Conservation (phyloP, 1,284 basidiomycete genomes). For the Entoloma clypeatum region DNA sequence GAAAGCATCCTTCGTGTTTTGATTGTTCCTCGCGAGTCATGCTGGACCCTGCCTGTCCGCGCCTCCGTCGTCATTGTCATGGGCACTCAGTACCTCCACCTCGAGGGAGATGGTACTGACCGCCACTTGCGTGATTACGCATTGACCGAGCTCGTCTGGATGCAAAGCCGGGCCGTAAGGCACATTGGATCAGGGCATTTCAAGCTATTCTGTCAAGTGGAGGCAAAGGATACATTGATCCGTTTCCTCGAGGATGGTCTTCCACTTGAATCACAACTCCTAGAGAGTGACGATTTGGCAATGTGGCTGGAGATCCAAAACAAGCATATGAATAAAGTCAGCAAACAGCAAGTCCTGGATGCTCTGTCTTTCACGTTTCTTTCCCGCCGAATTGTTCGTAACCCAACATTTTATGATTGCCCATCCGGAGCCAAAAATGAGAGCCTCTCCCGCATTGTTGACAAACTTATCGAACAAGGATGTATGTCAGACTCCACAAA, state of each 20-base stretch:
- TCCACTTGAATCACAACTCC: constrained; percentile 81
- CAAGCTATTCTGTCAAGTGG: constrained; percentile 84
- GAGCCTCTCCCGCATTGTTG: constrained; percentile 69
- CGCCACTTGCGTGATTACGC: constrained; percentile 78
- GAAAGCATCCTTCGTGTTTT: constrained; percentile 82
- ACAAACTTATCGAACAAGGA: constrained; percentile 45
- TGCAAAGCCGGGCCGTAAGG: constrained; percentile 85
- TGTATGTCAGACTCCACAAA: constrained; percentile 6
- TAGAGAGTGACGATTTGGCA: constrained; percentile 49
- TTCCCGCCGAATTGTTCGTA: constrained; percentile 64
- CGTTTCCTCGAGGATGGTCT: constrained; percentile 85
- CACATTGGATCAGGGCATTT: constrained; percentile 66
- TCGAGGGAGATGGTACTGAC: constrained; percentile 46
- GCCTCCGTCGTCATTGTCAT: constrained; percentile 84
- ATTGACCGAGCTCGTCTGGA: constrained; percentile 79
- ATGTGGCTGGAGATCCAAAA: constrained; percentile 50
- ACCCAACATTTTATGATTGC: constrained; percentile 86
- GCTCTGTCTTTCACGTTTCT: constrained; percentile 82
- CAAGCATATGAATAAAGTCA: constrained; percentile 37
- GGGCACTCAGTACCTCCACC: constrained; percentile 84
- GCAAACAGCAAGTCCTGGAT: constrained; percentile 73
- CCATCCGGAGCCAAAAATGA: constrained; percentile 41
- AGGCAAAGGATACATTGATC: constrained; percentile 74
- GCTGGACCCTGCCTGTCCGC: constrained; percentile 83
- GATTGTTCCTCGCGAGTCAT: constrained; percentile 77